Conservation (phyloP, 768 basidiomycete genomes). For the Tulasnella sp. region DNA sequence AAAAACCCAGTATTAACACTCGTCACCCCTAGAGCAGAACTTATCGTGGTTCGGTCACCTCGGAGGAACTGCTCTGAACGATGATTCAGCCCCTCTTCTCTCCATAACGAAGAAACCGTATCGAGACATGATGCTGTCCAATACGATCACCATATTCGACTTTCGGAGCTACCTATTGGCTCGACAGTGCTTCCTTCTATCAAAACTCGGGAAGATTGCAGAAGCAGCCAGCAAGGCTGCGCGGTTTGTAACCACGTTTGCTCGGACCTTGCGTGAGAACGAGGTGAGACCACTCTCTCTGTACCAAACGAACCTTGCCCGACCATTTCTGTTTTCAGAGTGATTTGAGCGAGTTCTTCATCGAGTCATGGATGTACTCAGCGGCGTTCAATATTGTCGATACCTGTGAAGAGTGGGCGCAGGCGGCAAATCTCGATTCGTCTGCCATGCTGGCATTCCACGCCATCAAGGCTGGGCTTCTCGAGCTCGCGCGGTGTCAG, state of each 20-base stretch:
- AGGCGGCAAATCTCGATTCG: conserved; percentile 40
- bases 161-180: conserved; percentile 85
- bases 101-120: conserved; percentile 74
- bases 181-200: conserved; percentile 69
- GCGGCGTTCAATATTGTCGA: conserved; percentile 77
- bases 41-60: conserved; percentile 88
- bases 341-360: conserved; percentile 55
- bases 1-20: neutral
- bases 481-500: conserved; percentile 82
- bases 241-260: conserved; percentile 68
- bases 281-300: conserved; percentile 41
- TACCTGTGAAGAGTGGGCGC: conserved; percentile 59
- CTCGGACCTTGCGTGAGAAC: conserved; percentile 59
- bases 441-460: conserved; percentile 42
- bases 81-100: conserved; percentile 76
- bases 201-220: conserved; percentile 50
- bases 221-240: conserved; percentile 64
- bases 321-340: conserved; percentile 27
- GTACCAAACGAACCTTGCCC: conserved; percentile 1
- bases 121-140: conserved; percentile 77
- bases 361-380: conserved; percentile 91
- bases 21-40: conserved; percentile 50
- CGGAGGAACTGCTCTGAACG: conserved; percentile 54
- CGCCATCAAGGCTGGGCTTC: conserved; percentile 78
- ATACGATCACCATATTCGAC: conserved; percentile 88